Conservation (phyloP, 345 rosid species). For the Eucalyptus decipiens region DNA sequence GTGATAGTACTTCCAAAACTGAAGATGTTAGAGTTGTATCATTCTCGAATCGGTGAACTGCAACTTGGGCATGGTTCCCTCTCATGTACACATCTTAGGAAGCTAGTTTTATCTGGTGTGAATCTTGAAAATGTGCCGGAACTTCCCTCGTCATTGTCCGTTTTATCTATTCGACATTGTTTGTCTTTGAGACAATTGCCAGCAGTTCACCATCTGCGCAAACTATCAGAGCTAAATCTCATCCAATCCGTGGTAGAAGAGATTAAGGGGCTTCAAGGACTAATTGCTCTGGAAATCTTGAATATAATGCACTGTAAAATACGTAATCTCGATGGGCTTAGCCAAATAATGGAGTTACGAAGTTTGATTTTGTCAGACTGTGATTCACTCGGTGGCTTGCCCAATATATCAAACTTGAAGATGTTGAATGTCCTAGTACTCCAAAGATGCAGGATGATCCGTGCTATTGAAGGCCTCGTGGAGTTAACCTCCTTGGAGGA, state of each 20-base stretch:
- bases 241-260: not conserved
- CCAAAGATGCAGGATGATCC: too few species aligned
- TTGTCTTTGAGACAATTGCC: not conserved
- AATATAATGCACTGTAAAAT: not conserved
- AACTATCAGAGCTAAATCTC: not conserved
- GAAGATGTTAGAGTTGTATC: not conserved
- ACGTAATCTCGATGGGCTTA: not conserved
- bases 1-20: not conserved
- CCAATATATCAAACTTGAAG: too few species aligned
- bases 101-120: not conserved
- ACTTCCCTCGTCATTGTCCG: not conserved
- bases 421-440: too few species aligned
- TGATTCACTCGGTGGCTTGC: fast-evolving
- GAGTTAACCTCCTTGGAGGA: too few species aligned
- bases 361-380: not conserved
- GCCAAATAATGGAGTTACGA: not conserved
- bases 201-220: not conserved
- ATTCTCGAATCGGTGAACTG: too few species aligned
- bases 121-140: fast-evolving
- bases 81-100: not conserved
- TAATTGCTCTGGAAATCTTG: not conserved
- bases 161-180: not conserved
- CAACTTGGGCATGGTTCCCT: not conserved
- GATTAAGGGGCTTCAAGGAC: not conserved
- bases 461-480: too few species aligned